Base-by-base conservation (phyloP, 306 rosid genomes). In the Abrus precatorius region DNA sequence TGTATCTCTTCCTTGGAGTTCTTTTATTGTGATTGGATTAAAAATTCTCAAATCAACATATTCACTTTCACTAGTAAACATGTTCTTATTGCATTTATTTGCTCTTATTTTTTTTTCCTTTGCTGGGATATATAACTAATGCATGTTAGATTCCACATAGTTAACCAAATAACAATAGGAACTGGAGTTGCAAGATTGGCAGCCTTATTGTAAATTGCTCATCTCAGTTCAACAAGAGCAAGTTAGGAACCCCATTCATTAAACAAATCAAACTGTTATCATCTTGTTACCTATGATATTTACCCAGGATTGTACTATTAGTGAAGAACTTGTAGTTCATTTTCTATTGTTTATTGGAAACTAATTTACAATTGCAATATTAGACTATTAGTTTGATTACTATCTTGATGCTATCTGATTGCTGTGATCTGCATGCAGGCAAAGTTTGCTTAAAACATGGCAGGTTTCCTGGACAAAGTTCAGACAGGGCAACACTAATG, bases 381-480 rank as follows among this genome's bases (percentile, higher is more conserved):
- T 62, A 54, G 20, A 63, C 9, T 56, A 63, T 48, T 62, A 54
- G 20, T 32, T 69, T 44, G 72, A 63, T 32, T 11, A 14, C 56
- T 33, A 4, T 70, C 56, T 65, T 67, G 56, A 72, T 64, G 13
- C 50, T 62, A n/a, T 81, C 50, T 49, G 40, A 80, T 82, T 77
- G 43, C 32, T 71, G 4, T 81, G 83, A 64, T 50, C 13, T 67
- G 5, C 68, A 59, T 85, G 87, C 93, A 92, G 98, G 89, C 85
- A 83, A 82, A 92, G 91, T 86, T 85, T 88, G 69, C 54, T 78
- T 45, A 72, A 43, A 79, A 84, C 49, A 1, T 89, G 97, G 99
- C 91, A 83, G 86, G 63, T 93, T 80, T 86, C 95, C 3, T 90
- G 91, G 90, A 86, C 83, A 2, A 90, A 75, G 85, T 47, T 84